These are phyloP conservation scores for Marasmius oreades DNA, from an alignment of 1,284 basidiomycete genomes.

Conservation along the genomic window DNA sequence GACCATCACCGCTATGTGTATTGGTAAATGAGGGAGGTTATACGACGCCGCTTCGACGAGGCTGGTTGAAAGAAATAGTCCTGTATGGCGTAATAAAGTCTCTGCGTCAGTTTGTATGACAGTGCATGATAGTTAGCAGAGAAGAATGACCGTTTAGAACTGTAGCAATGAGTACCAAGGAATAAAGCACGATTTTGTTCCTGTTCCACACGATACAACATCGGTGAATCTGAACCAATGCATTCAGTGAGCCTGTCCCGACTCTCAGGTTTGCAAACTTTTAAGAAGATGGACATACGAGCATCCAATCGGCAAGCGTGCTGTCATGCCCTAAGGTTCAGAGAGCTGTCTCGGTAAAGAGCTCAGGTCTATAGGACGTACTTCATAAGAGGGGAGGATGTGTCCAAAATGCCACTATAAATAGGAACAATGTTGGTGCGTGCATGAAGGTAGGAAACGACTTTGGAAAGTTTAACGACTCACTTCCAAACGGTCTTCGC, in stretches of 20 bases:
- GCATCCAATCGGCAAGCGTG: background rate
- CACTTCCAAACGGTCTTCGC: background rate
- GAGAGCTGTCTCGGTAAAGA: background rate
- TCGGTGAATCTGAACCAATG: background rate
- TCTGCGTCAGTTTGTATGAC: background rate
- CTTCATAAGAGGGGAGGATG: background rate
- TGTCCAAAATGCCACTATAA: background rate
- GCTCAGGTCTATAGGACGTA: background rate
- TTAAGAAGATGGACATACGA: background rate
- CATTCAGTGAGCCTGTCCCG: too few relatives aligned
- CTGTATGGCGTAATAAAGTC: background rate
- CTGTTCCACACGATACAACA: background rate
- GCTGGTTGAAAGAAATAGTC: background rate
- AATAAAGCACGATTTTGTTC: background rate
- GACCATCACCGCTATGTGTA: background rate
- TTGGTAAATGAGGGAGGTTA: background rate
- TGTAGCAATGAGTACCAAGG: background rate
- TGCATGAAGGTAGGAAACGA: background rate
- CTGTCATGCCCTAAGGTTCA: background rate
- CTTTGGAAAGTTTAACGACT: background rate
- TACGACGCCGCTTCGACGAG: background rate
- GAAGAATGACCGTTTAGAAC: background rate
- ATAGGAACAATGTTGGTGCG: background rate
- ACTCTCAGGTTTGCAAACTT: background rate
- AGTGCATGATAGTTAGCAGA: background rate